Percentiles rank a stretch among this genome's conserved stretches.
These are phyloP conservation scores for Neospermospora avenae DNA, from an alignment of 2,329 filamentous ascomycete genomes.

Conservation along the genomic window DNA sequence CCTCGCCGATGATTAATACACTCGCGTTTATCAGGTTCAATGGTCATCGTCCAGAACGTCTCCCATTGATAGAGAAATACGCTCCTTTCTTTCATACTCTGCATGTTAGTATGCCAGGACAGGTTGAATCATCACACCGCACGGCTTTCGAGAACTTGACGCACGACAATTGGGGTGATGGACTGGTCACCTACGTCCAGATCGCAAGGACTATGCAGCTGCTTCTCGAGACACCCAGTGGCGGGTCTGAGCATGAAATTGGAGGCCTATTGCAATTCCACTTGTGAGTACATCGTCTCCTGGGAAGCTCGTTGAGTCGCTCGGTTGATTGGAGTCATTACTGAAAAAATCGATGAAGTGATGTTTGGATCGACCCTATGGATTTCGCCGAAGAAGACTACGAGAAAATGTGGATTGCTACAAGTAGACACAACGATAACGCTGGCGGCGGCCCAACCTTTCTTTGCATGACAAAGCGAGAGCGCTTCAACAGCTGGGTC, in stretches of 20 bases:
- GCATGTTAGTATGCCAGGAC: slow-evolving; percentile 32
- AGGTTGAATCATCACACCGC: not conserved
- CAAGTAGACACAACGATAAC: slow-evolving; percentile 19
- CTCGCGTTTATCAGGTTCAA: slow-evolving; percentile 35
- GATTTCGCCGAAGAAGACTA: slow-evolving; percentile 30
- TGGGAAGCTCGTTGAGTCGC: not conserved
- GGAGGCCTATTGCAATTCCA: slow-evolving; percentile 36
- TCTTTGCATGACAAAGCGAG: slow-evolving; percentile 12
- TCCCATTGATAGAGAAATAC: slow-evolving; percentile 32
- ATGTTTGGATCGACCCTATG: slow-evolving; percentile 36
- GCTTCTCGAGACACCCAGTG: slow-evolving; percentile 27
- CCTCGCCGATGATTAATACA: slow-evolving; percentile 33
- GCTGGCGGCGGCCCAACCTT: slow-evolving; percentile 12
- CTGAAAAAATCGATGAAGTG: slow-evolving; percentile 15
- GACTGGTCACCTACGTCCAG: slow-evolving; percentile 23
- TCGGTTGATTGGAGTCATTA: not conserved
- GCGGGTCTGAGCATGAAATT: slow-evolving; percentile 26
- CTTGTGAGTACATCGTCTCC: slow-evolving; percentile 13
- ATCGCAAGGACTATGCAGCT: slow-evolving; percentile 35
- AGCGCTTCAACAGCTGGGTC: not conserved
- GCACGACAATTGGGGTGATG: slow-evolving; percentile 30
- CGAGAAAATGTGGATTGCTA: slow-evolving; percentile 33
- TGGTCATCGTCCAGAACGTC: slow-evolving; percentile 28
- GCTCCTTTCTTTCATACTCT: slow-evolving; percentile 34
- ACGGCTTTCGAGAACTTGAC: slow-evolving; percentile 29